phyloP scores from a whole-genome alignment of 1,284 basidiomycete genomes.

The Ustilago lituana region DNA sequence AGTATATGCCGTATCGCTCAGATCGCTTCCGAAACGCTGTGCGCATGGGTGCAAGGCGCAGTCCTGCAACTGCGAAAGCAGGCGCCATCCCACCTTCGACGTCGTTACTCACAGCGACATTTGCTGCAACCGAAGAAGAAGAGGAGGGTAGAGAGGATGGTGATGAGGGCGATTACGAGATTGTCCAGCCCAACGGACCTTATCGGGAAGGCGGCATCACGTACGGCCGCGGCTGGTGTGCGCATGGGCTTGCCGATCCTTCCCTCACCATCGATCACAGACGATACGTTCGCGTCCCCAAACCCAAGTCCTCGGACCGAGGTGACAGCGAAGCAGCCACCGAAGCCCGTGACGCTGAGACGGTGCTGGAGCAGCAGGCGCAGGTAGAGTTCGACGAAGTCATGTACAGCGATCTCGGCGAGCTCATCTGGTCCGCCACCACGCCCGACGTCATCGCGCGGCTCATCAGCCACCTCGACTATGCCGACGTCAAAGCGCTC shows the following conservation, averaged over 20 bases:
- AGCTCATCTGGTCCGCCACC: slow-evolving; percentile 55
- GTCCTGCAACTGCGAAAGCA: neutral
- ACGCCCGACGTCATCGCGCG: slow-evolving; percentile 52
- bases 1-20: slow-evolving; percentile 20
- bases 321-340: neutral
- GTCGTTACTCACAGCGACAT: slow-evolving; percentile 18
- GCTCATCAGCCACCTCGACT: slow-evolving; percentile 54
- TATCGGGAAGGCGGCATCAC: slow-evolving; percentile 53
- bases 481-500: slow-evolving; percentile 59
- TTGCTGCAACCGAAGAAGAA: slow-evolving; percentile 29
- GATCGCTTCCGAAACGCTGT: slow-evolving; percentile 39
- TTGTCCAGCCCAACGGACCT: slow-evolving; percentile 48
- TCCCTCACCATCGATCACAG: slow-evolving; percentile 37
- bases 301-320: neutral
- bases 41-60: slow-evolving; percentile 11
- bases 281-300: slow-evolving; percentile 29
- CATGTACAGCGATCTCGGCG: slow-evolving; percentile 54
- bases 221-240: slow-evolving; percentile 52
- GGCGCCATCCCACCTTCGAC: slow-evolving; percentile 8
- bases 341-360: too few relatives aligned
- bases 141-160: slow-evolving; percentile 9
- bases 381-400: slow-evolving; percentile 29
- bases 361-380: neutral
- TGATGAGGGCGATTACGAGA: slow-evolving; percentile 4
- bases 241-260: slow-evolving; percentile 53